Evolutionary conservation across 805 yeast species (phyloP).

Genomic region (Sugiyamaella valdiviana): DNA sequence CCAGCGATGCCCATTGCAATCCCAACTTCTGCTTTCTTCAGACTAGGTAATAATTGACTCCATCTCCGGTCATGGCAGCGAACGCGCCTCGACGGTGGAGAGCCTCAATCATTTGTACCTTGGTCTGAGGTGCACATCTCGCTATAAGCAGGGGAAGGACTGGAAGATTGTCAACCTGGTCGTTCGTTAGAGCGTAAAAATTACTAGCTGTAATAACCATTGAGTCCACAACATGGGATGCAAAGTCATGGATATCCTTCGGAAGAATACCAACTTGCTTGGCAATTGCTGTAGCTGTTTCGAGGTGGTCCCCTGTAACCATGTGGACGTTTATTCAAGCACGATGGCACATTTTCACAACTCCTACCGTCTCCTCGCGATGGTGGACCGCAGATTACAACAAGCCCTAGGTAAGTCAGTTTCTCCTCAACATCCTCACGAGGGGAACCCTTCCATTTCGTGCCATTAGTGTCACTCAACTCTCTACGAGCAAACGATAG

Average conservation of each 20-base stretch:
- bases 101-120: slow-evolving; percentile 76
- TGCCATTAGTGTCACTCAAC: slow-evolving; percentile 19
- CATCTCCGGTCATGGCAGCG: slow-evolving; percentile 82
- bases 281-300: slow-evolving; percentile 74
- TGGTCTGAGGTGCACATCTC: slow-evolving; percentile 76
- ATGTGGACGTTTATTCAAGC: slow-evolving; percentile 77
- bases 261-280: slow-evolving; percentile 76
- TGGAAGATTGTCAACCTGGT: slow-evolving; percentile 54
- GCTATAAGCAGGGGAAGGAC: slow-evolving; percentile 73
- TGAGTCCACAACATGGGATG: slow-evolving; percentile 45
- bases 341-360: slow-evolving; percentile 59
- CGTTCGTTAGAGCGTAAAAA: slow-evolving; percentile 58
- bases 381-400: slow-evolving; percentile 83
- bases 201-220: slow-evolving; percentile 75
- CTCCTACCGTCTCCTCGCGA: slow-evolving; percentile 56
- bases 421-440: slow-evolving; percentile 47
- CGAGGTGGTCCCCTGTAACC: slow-evolving; percentile 79
- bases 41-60: slow-evolving; percentile 73
- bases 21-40: slow-evolving; percentile 74
- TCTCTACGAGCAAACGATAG: slow-evolving; percentile 56
- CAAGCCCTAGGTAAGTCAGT: slow-evolving; percentile 56
- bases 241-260: slow-evolving; percentile 48
- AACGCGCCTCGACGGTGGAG: slow-evolving; percentile 55
- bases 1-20: slow-evolving; percentile 81
- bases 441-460: slow-evolving; percentile 9